These are phyloP conservation scores for Claviceps digitariae DNA, from an alignment of 2,329 filamentous ascomycete genomes.

Conservation along the genomic window DNA sequence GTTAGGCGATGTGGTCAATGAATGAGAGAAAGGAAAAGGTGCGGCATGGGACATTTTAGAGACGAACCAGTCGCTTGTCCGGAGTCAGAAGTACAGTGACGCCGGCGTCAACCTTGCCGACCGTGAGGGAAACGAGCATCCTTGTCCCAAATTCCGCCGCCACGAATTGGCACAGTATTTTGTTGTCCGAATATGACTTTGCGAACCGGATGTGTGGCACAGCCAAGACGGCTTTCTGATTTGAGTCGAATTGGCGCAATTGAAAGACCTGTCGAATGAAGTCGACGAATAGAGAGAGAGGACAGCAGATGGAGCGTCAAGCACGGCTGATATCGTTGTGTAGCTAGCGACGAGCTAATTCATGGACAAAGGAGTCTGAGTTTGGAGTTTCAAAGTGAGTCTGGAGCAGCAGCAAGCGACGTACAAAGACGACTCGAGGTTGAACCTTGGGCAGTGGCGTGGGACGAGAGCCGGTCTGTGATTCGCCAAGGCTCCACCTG, in stretches of 20 bases:
- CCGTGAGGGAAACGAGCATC: conserved; percentile 95
- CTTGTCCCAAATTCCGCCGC: conserved; percentile 6
- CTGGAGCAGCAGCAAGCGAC: not conserved
- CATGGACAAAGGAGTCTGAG: not conserved
- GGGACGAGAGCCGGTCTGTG: not conserved
- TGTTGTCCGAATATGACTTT: not conserved
- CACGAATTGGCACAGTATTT: not conserved
- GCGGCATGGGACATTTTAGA: conserved; percentile 4
- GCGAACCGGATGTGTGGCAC: not conserved
- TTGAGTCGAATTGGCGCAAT: not conserved
- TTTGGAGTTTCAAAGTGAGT: not conserved
- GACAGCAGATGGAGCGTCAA: not conserved
- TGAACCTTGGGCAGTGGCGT: not conserved
- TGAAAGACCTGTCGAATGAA: not conserved
- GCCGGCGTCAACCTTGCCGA: conserved; percentile 98
- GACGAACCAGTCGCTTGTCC: conserved; percentile 75
- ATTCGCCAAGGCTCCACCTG: not conserved
- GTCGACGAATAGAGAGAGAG: not conserved
- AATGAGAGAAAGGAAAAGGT: not conserved
- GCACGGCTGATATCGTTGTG: not conserved
- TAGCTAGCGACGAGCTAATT: not conserved
- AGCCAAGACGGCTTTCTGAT: not conserved
- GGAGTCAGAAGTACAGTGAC: conserved; percentile 93
- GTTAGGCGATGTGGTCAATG: not conserved
- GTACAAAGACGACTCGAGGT: not conserved